Base-by-base conservation (phyloP, 2,329 filamentous ascomycete species). In the Clonostachys rhizophaga region DNA sequence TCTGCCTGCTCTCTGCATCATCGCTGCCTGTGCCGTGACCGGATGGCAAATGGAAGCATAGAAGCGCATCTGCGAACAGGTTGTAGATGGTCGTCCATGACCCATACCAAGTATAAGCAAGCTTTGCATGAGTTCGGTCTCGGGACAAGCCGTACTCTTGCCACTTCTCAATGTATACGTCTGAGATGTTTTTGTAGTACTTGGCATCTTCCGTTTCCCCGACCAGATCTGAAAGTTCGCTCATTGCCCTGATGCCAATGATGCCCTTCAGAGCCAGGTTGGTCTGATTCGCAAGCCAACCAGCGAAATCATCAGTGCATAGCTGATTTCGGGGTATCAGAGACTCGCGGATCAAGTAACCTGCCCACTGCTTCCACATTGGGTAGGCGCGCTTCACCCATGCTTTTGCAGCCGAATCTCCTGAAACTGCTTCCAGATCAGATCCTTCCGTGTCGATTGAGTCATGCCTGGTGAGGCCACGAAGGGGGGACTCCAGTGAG, bases 31-130 rank as follows among this genome's bases (percentile, higher is more conserved):
- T 10, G 18, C 11, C 6, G n/a, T 43, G 18, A 5, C 33, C 16
- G 14, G n/a, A 16, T 18, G 34, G 16, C 8, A 18, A 6, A 39
- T 91, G 87, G 72, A 94, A 94, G 68, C 89, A 94, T 34, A 94
- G 79, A 18, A 92, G 81, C 76, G 56, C 60, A 59, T 91, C 87
- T 20, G 86, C 85, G 64, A 85, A 92, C 12, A 91, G 74, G 54
- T 88, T 89, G 66, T 91, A 91, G 18, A 91, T 74, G 0, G 86
- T 90, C 7, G 87, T 90, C 87, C 87, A 91, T 44, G 85, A 89
- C 13, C 87, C 87, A 54, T 87, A 86, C 86, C 87, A 91, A 51
- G 88, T 78, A 60, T 92, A 92, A 5, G 87, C 83, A 33, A 92
- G 70, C 62, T 91, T 91, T 30, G 86, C 86, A 59, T 90, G 86